A percentile compares a stretch with the other conserved stretches of the same genome.
These are phyloP conservation scores for Albatrellus ellisii DNA, from an alignment of 768 basidiomycete genomes.

Conservation along the genomic window DNA sequence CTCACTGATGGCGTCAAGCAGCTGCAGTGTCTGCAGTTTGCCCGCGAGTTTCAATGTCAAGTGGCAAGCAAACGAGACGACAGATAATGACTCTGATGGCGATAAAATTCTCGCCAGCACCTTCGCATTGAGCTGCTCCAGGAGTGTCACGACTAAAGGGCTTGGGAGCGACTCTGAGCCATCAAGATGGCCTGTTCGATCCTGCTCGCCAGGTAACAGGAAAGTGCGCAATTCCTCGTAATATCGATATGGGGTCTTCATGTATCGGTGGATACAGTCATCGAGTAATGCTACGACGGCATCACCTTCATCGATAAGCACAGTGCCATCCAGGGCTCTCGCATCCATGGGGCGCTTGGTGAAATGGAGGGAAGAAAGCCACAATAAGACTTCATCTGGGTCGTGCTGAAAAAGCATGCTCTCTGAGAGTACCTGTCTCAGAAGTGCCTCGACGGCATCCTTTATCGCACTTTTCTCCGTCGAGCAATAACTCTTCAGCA, in stretches of 20 bases:
- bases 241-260: slow-evolving; percentile 78
- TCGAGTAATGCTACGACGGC: slow-evolving; percentile 62
- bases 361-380: slow-evolving; percentile 56
- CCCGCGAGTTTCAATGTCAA: slow-evolving; percentile 43
- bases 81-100: slow-evolving; percentile 47
- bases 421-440: slow-evolving; percentile 50
- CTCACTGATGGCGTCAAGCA: slow-evolving; percentile 21
- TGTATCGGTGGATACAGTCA: slow-evolving; percentile 70
- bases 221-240: slow-evolving; percentile 53
- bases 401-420: slow-evolving; percentile 78
- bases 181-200: slow-evolving; percentile 7
- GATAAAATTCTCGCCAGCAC: slow-evolving; percentile 37
- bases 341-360: slow-evolving; percentile 23
- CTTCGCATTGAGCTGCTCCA: slow-evolving; percentile 71
- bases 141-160: slow-evolving; percentile 65
- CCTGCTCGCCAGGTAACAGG: slow-evolving; percentile 16
- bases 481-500: slow-evolving; percentile 49
- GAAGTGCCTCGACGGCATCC: slow-evolving; percentile 35
- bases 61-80: slow-evolving; percentile 51
- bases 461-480: slow-evolving; percentile 39
- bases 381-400: slow-evolving; percentile 52
- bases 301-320: slow-evolving; percentile 41
- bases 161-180: slow-evolving; percentile 36
- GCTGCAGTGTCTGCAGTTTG: slow-evolving; percentile 34
- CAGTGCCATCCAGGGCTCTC: slow-evolving; percentile 36